phyloP scores from a whole-genome alignment of 139 green algal genomes.

The Tetradesmus obliquus region DNA sequence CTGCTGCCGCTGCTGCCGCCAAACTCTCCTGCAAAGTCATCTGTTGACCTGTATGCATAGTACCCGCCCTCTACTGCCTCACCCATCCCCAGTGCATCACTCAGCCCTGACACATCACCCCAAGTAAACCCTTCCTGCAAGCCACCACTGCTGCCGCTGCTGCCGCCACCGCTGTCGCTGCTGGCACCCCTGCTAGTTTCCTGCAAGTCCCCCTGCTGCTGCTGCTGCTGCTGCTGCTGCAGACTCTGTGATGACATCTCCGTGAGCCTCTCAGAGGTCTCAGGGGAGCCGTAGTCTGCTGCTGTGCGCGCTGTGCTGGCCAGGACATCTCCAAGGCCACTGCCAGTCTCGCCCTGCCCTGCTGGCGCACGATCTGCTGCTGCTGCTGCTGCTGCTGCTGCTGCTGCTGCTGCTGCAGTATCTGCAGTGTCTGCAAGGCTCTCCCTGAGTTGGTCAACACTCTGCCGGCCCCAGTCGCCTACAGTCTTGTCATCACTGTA shows the following conservation, averaged over 20 bases:
- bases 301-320: neutral
- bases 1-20: constrained; percentile 3
- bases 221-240: neutral
- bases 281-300: constrained; percentile 15
- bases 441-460: neutral
- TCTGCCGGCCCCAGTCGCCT: neutral
- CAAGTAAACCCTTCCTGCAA: neutral
- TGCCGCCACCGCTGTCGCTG: neutral
- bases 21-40: neutral
- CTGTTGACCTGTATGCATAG: neutral
- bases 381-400: constrained; percentile 1
- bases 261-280: neutral
- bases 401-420: neutral
- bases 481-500: neutral
- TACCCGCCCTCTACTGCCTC: neutral
- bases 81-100: neutral
- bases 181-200: neutral
- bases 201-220: neutral
- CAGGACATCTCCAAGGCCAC: neutral
- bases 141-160: neutral
- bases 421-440: neutral
- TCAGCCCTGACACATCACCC: neutral
- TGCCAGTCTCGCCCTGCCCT: neutral
- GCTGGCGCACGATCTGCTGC: neutral
- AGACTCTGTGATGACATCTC: neutral